Conservation (phyloP, 1,284 basidiomycete genomes). For the Ceratobasidium sp. region DNA sequence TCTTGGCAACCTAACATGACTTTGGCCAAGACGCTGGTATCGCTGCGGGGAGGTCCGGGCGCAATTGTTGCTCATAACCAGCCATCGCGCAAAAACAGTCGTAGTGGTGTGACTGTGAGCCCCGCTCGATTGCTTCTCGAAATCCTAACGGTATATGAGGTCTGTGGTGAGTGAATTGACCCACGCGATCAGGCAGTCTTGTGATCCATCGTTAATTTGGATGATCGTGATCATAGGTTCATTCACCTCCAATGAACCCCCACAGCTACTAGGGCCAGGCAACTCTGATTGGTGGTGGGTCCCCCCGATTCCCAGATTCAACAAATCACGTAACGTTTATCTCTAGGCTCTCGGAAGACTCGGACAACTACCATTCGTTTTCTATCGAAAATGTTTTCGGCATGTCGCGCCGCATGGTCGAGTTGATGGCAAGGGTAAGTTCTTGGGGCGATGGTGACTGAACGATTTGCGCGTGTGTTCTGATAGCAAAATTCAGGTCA, state of each 20-base stretch:
- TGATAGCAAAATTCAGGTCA: conserved; percentile 39
- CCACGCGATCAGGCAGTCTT: conserved; percentile 2
- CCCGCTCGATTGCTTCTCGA: conserved; percentile 59
- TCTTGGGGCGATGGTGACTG: conserved; percentile 1
- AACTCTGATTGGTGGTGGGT: conserved; percentile 59
- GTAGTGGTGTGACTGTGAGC: conserved; percentile 57
- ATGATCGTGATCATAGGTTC: conserved; percentile 53
- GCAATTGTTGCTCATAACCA: conserved; percentile 50
- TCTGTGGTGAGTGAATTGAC: conserved; percentile 55
- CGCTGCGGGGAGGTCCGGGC: conserved; percentile 57
- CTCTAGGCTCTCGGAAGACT: conserved; percentile 47
- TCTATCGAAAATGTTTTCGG: conserved; percentile 64
- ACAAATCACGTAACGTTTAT: conserved; percentile 48
- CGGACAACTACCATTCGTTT: conserved; percentile 56
- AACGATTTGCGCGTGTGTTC: background rate
- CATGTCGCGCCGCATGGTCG: conserved; percentile 56
- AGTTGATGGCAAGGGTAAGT: conserved; percentile 54
- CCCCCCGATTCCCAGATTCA: conserved; percentile 47
- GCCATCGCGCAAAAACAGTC: conserved; percentile 50
- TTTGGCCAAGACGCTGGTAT: conserved; percentile 58
- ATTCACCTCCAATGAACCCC: conserved; percentile 58
- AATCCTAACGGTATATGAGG: conserved; percentile 62
- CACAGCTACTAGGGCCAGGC: conserved; percentile 57
- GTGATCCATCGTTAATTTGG: conserved; percentile 39
- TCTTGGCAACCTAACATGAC: conserved; percentile 60